Base-by-base conservation (phyloP, 2,329 filamentous ascomycete genomes). In the Ceratocystis colombiana region DNA sequence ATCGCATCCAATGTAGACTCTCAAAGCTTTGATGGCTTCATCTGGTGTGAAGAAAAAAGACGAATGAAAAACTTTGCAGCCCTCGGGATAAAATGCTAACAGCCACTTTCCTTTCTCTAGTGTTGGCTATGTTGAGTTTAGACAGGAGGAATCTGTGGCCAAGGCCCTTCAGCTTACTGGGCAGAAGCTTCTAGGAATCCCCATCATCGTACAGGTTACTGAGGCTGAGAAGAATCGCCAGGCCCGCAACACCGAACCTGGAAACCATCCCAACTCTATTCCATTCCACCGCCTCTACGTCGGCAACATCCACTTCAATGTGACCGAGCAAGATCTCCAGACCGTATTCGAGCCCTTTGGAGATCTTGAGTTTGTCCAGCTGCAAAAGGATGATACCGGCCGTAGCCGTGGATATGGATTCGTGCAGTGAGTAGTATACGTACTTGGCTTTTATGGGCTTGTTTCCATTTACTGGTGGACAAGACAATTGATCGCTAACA, bases 221-320 rank as follows among this genome's bases (percentile, higher is more conserved):
- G 94, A 99, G 82, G 95, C 94, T 75, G 95, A 99, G 77, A 99
- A 99, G 82, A 99, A 99, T 75, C 91, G 94, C 72, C 93, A 96
- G 80, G 90, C 91, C 70, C 90, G 93, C 71, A 93, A 84, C 70
- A 84, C 89, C 64, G 89, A 94, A 72, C 79, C 83, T 64, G 82
- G 82, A 70, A 80, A 78, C 68, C 84, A 90, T 71, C 86, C 88
- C 68, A 92, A 92, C 74, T 88, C 89, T 69, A 88, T 96, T 68
- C 94, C 94, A 28, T 97, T 97, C 80, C 94, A 99, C 78, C 89
- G 95, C 71, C 88, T 99, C 68, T 99, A 97, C 76, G 93, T 99
- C 71, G 94, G 94, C 77, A 99, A 99, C 76, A 97, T 99, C 72
- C 94, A 99, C 80, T 99, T 99, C 83, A 96, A 91, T 75, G 96